Base-by-base conservation (phyloP, 495 filamentous ascomycete species). In the Tuber magnatum region DNA sequence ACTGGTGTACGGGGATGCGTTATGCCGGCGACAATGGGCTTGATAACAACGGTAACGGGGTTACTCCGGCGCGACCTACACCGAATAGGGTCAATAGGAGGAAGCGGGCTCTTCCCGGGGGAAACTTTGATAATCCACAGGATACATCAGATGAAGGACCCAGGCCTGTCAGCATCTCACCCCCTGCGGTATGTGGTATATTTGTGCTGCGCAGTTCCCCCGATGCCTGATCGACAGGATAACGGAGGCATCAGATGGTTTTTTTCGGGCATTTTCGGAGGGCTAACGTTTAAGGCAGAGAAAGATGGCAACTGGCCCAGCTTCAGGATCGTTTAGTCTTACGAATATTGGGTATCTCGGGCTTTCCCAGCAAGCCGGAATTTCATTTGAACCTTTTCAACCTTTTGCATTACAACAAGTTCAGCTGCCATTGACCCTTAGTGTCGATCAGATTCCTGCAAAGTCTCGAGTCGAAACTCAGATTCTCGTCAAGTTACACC, bases 381-480 rank as follows among this genome's bases (percentile, higher is more conserved):
- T 65, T 65, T 35, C 56, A 65, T 65, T 65, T 65, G 56, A 65
- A 65, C 28, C 56, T 35, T 14, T 35, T 35, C 56, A 65, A 12
- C 28, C 56, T 35, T 65, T 65, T 12, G 28, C 5, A 35, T 28
- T 65, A 65, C 56, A 65, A 35, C 56, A 65, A 35, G 56, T 79
- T 76, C 77, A 79, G 74, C 77, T 79, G 39, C 77, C 77, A 6
- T 79, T 77, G 74, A 79, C 77, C 28, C 38, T 79, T 68, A 79
- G 77, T 65, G 77, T 79, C 38, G 77, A 79, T 68, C 77, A 79
- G 68, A 79, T 79, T 75, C 77, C 77, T 73, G 72, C 76, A 73
- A 98, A 97, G 84, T 97, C 94, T 28, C 89, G 94, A 14, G 94
- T 98, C 28, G 94, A 98, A 85, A 98, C 94, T 0, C 94, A 98